Evolutionary conservation across 352 stramenopile species (phyloP).

Genomic region (Phytophthora multivora): DNA sequence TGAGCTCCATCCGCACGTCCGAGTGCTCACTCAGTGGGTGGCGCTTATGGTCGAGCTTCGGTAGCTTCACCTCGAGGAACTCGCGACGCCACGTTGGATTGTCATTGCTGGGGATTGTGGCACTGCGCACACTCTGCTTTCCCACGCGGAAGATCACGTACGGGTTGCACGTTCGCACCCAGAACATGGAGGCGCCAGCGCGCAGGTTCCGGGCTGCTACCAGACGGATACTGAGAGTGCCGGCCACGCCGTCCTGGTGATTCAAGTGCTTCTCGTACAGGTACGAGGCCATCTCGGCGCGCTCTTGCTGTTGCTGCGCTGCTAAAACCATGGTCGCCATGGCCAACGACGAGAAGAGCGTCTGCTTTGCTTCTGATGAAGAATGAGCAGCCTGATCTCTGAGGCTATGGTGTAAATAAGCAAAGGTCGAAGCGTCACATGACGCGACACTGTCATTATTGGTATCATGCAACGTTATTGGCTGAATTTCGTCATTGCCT

Average conservation of each 20-base stretch:
- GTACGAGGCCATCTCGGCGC: slow-evolving; percentile 58
- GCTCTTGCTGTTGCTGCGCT: slow-evolving; percentile 35
- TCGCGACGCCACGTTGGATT: slow-evolving; percentile 80
- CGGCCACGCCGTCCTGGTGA: slow-evolving; percentile 77
- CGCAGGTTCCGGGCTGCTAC: slow-evolving; percentile 75
- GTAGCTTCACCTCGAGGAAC: slow-evolving; percentile 75
- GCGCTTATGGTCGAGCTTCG: slow-evolving; percentile 69
- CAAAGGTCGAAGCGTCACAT: slow-evolving; percentile 3
- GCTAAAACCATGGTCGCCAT: slow-evolving; percentile 40
- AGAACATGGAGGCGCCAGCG: slow-evolving; percentile 80
- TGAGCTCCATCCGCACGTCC: slow-evolving; percentile 73
- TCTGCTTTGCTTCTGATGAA: neutral
- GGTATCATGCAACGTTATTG: slow-evolving; percentile 1
- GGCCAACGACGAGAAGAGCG: neutral
- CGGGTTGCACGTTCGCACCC: slow-evolving; percentile 79
- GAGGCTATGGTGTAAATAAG: slow-evolving; percentile 1
- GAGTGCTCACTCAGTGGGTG: slow-evolving; percentile 66
- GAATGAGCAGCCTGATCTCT: slow-evolving; percentile 8
- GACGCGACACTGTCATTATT: slow-evolving; percentile 15
- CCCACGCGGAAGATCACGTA: slow-evolving; percentile 87
- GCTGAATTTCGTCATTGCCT: neutral
- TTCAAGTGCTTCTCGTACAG: slow-evolving; percentile 81
- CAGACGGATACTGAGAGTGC: slow-evolving; percentile 72
- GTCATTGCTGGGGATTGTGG: slow-evolving; percentile 72
- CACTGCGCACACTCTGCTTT: slow-evolving; percentile 68